These are phyloP conservation scores for Leavenworthia alabamica DNA, from an alignment of 345 rosid genomes.

Conservation along the genomic window DNA sequence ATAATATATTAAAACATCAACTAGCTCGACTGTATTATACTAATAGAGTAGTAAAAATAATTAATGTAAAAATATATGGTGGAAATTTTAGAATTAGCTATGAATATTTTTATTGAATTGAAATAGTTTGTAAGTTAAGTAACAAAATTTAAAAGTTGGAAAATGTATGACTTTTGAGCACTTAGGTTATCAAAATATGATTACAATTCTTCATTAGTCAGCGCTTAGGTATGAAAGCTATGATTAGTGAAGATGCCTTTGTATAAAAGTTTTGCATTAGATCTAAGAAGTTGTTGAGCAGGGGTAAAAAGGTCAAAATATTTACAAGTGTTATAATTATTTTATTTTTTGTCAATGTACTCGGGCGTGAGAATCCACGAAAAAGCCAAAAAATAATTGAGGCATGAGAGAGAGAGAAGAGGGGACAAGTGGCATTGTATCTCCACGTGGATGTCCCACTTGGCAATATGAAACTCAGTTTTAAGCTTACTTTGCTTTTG, in stretches of 20 bases:
- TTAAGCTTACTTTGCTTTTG: slow-evolving; percentile 7
- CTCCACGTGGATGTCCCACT: slow-evolving; percentile 33
- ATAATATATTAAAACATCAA: neutral
- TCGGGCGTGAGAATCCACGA: slow-evolving; percentile 26
- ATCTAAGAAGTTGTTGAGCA: too few species aligned
- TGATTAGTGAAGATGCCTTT: neutral
- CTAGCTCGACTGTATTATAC: neutral
- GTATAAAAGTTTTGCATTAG: neutral
- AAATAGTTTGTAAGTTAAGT: neutral
- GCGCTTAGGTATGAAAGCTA: neutral
- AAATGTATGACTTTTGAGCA: neutral
- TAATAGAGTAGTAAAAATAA: neutral
- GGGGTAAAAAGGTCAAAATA: too few species aligned
- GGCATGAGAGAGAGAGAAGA: neutral
- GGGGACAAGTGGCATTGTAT: slow-evolving; percentile 20
- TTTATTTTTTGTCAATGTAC: neutral
- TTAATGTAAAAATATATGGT: neutral
- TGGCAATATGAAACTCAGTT: slow-evolving; percentile 18
- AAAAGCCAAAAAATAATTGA: slow-evolving; percentile 3
- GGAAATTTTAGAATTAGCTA: neutral
- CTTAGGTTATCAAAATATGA: neutral
- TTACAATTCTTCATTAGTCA: neutral
- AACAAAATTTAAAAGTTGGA: neutral
- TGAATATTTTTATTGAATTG: neutral
- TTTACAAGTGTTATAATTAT: too few species aligned